Percentiles rank a stretch among this genome's conserved stretches.
Conservation (phyloP, 305 asterid genomes). For the Fraxinus sp. region DNA sequence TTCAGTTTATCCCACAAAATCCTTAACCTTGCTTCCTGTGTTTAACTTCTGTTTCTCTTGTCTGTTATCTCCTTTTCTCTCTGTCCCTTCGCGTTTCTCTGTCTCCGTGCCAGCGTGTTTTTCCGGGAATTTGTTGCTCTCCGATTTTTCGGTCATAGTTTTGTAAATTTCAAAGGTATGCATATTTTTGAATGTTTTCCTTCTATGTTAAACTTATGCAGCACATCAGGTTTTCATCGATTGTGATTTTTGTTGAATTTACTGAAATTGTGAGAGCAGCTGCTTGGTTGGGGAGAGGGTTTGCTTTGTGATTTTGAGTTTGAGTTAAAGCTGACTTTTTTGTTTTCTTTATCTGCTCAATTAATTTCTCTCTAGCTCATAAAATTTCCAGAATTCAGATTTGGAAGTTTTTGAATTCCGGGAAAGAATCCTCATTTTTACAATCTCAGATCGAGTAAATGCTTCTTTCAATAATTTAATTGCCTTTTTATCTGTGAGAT, state of each 20-base stretch:
- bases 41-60: constrained; percentile 23
- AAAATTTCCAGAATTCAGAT: not conserved
- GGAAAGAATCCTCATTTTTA: constrained; percentile 14
- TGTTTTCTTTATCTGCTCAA: constrained; percentile 36
- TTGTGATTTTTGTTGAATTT: not conserved
- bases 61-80: constrained; percentile 14
- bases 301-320: constrained; percentile 21
- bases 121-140: not conserved
- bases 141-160: constrained; percentile 23
- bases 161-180: constrained; percentile 38
- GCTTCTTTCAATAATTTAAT: constrained; percentile 21
- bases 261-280: not conserved
- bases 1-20: constrained; percentile 29
- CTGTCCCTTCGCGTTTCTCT: constrained; percentile 21
- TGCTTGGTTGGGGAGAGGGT: constrained; percentile 8
- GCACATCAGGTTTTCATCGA: constrained; percentile 2
- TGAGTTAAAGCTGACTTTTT: constrained; percentile 28
- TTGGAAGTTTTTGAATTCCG: constrained; percentile 17
- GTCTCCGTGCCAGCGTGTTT: constrained; percentile 16
- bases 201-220: not conserved
- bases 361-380: not conserved
- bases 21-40: constrained; percentile 19
- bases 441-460: constrained; percentile 10
- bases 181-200: not conserved
- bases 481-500: constrained; percentile 29